phyloP scores from a whole-genome alignment of 2,329 filamentous ascomycete species.

The Pseudogymnoascus sp. region DNA sequence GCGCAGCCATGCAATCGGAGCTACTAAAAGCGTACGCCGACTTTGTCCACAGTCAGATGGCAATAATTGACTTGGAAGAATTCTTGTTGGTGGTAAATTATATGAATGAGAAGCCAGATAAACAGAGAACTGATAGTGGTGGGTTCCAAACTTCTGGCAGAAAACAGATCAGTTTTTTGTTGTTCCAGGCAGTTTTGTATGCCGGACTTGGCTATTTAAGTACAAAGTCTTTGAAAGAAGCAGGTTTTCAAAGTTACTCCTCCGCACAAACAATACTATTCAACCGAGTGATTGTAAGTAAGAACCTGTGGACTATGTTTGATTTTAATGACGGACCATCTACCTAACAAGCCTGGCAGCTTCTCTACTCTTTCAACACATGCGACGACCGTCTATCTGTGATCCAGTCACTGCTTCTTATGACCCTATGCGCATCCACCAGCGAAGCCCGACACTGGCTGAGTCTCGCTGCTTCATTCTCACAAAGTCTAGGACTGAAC shows the following conservation, averaged over 20 bases:
- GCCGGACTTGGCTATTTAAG: constrained; percentile 16
- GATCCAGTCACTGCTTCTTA: constrained; percentile 19
- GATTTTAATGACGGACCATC: not conserved
- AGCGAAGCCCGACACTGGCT: not conserved
- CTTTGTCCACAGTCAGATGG: constrained; percentile 16
- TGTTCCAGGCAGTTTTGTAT: constrained; percentile 22
- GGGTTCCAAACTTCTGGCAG: not conserved
- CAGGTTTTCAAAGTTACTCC: constrained; percentile 15
- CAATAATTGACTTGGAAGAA: constrained; percentile 18
- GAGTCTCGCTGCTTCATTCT: not conserved
- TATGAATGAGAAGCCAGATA: constrained; percentile 9
- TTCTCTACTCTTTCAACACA: constrained; percentile 20
- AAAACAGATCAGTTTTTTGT: constrained; percentile 15
- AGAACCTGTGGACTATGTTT: not conserved
- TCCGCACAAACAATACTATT: constrained; percentile 16
- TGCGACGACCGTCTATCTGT: constrained; percentile 15
- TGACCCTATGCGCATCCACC: constrained; percentile 12
- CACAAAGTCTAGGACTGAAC: not conserved
- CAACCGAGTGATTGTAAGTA: constrained; percentile 15
- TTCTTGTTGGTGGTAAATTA: constrained; percentile 13
- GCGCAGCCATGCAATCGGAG: constrained; percentile 13
- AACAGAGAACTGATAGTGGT: not conserved
- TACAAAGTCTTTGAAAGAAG: constrained; percentile 12
- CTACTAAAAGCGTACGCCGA: constrained; percentile 18
- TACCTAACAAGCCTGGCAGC: constrained; percentile 7